Evolutionary conservation across 176 grass and related monocot species (phyloP).

Genomic region (Avena atlantica): DNA sequence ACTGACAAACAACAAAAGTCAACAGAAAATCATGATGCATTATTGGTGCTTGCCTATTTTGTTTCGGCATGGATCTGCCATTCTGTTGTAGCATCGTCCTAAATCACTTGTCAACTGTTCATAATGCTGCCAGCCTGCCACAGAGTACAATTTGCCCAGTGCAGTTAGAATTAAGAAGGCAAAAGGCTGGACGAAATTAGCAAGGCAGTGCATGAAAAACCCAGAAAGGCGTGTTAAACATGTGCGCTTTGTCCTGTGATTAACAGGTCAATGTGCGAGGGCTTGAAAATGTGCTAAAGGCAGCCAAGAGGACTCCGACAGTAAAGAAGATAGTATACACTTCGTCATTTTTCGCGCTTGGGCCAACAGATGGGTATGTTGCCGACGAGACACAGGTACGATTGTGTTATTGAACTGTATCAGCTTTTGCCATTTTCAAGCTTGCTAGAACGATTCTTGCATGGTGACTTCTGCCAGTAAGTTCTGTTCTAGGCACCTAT

Average conservation of each 20-base stretch:
- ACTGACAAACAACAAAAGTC: not conserved
- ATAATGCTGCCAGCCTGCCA: not conserved
- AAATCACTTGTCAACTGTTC: not conserved
- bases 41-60: not conserved
- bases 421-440: not conserved
- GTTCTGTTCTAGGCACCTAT: not conserved
- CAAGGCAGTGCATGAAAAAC: not conserved
- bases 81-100: not conserved
- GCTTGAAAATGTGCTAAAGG: constrained; percentile 77
- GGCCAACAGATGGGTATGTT: constrained; percentile 77
- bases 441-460: not conserved
- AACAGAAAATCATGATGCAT: not conserved
- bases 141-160: not conserved
- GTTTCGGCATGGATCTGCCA: not conserved
- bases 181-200: not conserved
- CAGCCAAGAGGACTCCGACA: constrained; percentile 59
- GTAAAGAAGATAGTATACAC: constrained; percentile 89
- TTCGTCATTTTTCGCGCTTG: constrained; percentile 84
- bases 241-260: not conserved
- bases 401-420: not conserved
- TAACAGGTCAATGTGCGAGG: constrained; percentile 91
- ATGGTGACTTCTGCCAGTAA: not conserved
- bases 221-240: not conserved
- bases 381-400: constrained; percentile 88
- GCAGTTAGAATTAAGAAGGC: not conserved